Evolutionary conservation across 139 green algal genomes (phyloP), one percentile per base, ranked within the genome.

Genomic region (Nannochloris sp.): DNA sequence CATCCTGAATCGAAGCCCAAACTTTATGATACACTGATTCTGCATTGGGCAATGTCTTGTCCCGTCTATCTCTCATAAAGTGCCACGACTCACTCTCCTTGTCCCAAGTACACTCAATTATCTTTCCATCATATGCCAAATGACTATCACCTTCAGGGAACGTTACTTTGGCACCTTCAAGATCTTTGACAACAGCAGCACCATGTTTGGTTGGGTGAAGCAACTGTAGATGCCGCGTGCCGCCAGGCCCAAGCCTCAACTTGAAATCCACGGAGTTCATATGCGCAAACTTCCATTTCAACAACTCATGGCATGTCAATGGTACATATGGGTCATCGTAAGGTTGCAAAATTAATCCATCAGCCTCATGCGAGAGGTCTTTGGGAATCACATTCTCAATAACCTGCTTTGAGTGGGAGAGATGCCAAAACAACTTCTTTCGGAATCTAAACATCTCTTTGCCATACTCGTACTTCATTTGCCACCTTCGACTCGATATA

Each of bases 251-350:
- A 13, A 73, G 17, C 43, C 73, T 65, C 25, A 88, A 57, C 8
- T 81, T 73, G 66, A 98, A 98, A 76, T 98, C 92, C 37, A 97
- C 92, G 1, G 81, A 92, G 82, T 98, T 98, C 59, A 96, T 74
- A 72, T 92, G 74, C 3, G 87, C 74, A 72, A 88, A 97, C 82
- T 98, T 98, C 88, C 89, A 98, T 70, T 98, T 98, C 44, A 96
- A 83, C 58, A 98, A 81, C 62, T 85, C 80, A 13, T 92, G 63
- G 73, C 77, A 90, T 8, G 92, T 96, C 45, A 79, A 72, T 2
- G 80, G 57, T 5, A 86, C 71, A 72, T 98, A 98, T 1, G 46
- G 30, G 53, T 91, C 80, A 5, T 88, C 77, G 10, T 64, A 68
- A 2, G 48, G 29, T 75, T 96, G 89, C 33, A 95, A 82, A 59